phyloP scores from a whole-genome alignment of 495 filamentous ascomycete genomes.

The Penicillium robsamsonii region DNA sequence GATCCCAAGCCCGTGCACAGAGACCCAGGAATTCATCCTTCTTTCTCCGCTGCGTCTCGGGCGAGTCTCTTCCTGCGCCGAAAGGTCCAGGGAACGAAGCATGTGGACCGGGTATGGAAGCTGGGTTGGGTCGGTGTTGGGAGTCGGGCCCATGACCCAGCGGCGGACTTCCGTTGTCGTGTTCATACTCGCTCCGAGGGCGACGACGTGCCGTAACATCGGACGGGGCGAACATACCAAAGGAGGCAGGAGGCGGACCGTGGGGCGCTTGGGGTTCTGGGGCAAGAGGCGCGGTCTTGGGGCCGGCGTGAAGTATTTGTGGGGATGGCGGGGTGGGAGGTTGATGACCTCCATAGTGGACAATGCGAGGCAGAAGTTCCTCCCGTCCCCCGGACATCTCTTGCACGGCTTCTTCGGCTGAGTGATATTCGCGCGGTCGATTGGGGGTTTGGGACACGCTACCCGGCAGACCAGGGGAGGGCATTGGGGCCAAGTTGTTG shows the following conservation, averaged over 20 bases:
- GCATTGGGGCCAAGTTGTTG: slow-evolving; percentile 57
- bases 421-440: slow-evolving; percentile 84
- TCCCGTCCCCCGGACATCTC: slow-evolving; percentile 87
- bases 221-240: slow-evolving; percentile 24
- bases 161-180: slow-evolving; percentile 59
- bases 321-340: slow-evolving; percentile 94
- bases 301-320: slow-evolving; percentile 35
- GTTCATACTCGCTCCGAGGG: slow-evolving; percentile 83
- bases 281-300: slow-evolving; percentile 39
- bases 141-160: slow-evolving; percentile 44
- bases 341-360: slow-evolving; percentile 88
- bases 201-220: slow-evolving; percentile 65
- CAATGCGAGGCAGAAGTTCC: slow-evolving; percentile 85
- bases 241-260: slow-evolving; percentile 27
- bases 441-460: slow-evolving; percentile 50
- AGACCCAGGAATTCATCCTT: slow-evolving; percentile 89
- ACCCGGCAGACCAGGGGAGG: slow-evolving; percentile 68
- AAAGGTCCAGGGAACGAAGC: slow-evolving; percentile 65
- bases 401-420: slow-evolving; percentile 90
- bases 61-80: slow-evolving; percentile 74
- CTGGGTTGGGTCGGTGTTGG: slow-evolving; percentile 59
- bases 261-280: slow-evolving; percentile 20
- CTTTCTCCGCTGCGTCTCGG: slow-evolving; percentile 81
- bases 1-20: slow-evolving; percentile 89
- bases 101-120: slow-evolving; percentile 60